Evolutionary conservation across 768 basidiomycete genomes (phyloP), one percentile per base, ranked within the genome.

Genomic region (Chalciporus sphaerocephalus): DNA sequence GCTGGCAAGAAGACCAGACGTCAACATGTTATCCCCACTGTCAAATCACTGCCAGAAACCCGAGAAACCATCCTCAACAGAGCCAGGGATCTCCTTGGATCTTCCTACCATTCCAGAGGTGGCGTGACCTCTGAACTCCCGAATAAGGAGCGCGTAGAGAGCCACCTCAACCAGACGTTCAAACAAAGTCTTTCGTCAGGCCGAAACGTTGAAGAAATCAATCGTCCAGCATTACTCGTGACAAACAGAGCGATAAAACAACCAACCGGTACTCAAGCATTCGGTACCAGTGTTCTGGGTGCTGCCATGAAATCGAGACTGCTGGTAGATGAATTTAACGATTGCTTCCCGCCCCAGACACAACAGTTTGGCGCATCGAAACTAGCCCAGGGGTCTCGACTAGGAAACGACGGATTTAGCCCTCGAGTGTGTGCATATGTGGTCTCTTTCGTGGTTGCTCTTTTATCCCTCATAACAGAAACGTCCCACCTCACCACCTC

Each of bases 21-120:
- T 28, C 55, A 53, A 17, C 62, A 69, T 36, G 56, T 65, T 15
- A 48, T 62, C 38, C 66, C 72, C 34, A 76, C 74, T 7, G 69
- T 87, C 42, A 68, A 69, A 54, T 70, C 59, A 28, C 59, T 76
- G n/a, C 55, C 64, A 4, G 69, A 74, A 34, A 80, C 75, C 5
- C 76, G 82, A 8, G 62, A 60, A 8, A 48, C 24, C 24, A 76
- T 76, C 40, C 28, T 74, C 16, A 62, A 59, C 42, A 69, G 60
- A 51, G 75, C 74, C 15, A 64, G 55, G 12, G 51, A 50, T 21
- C 51, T 76, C 4, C 62, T 76, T 5, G 60, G 56, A 13, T 27
- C 50, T 20, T 27, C 46, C 15, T n/a, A 23, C 16, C 23, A 20
- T 7, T 22, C 38, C 39, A 10, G 27, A 30, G 36, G 21, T 23